Evolutionary conservation across 2,329 filamentous ascomycete species (phyloP).

Genomic region (Trichoderma endophyticum): DNA sequence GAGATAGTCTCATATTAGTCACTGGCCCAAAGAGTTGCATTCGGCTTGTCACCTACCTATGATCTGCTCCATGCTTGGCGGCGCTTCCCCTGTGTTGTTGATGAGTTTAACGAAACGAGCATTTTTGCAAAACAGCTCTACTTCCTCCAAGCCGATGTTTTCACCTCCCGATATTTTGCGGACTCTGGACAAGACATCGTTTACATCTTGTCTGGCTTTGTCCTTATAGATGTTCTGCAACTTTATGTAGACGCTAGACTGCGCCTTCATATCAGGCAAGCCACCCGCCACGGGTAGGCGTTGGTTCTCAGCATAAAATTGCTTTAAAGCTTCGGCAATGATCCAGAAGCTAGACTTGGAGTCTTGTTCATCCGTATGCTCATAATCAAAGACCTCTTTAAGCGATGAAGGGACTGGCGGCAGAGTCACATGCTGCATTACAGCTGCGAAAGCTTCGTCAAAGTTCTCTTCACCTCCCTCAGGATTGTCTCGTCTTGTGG

Average conservation of each 20-base stretch:
- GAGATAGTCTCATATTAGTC: neutral
- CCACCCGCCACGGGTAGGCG: conserved; percentile 80
- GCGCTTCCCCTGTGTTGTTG: conserved; percentile 47
- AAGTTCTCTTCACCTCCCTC: conserved; percentile 97
- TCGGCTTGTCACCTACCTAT: conserved; percentile 45
- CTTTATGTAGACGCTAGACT: conserved; percentile 83
- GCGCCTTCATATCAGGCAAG: conserved; percentile 96
- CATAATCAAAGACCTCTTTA: conserved; percentile 73
- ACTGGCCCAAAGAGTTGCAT: conserved; percentile 25
- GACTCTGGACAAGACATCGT: conserved; percentile 68
- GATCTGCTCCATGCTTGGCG: conserved; percentile 49
- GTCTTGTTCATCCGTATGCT: conserved; percentile 26
- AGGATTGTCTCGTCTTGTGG: conserved; percentile 66
- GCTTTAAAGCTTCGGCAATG: conserved; percentile 73
- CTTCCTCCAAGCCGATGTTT: conserved; percentile 64
- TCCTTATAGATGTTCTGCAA: conserved; percentile 91
- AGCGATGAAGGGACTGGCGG: conserved; percentile 67
- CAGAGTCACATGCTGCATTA: conserved; percentile 78
- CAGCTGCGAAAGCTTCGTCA: conserved; percentile 83
- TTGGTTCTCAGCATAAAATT: conserved; percentile 70
- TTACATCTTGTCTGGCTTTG: conserved; percentile 75
- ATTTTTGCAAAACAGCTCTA: conserved; percentile 93
- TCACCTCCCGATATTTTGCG: conserved; percentile 49
- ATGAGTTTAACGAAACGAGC: conserved; percentile 90
- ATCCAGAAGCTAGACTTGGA: conserved; percentile 73